Percentiles rank a stretch among this genome's conserved stretches.
These are phyloP conservation scores for Aspergillus conjunctus DNA, from an alignment of 495 filamentous ascomycete species.

Conservation along the genomic window DNA sequence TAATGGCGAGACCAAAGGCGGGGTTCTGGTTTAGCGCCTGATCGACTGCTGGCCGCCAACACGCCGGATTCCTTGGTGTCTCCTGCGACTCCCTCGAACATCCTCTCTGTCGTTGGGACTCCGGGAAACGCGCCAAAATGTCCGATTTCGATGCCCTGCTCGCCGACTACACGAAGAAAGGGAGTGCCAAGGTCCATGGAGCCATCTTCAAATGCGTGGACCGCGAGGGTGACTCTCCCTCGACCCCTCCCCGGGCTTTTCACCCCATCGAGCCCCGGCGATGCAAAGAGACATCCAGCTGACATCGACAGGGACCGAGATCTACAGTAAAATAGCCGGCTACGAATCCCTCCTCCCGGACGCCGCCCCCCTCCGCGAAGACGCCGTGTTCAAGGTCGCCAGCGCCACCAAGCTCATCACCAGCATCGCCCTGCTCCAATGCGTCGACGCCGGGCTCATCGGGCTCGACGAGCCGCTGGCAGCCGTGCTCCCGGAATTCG, in stretches of 20 bases:
- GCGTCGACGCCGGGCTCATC: constrained; percentile 50
- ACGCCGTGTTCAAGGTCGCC: constrained; percentile 31
- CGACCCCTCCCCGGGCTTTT: too few relatives aligned
- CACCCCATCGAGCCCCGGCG: too few relatives aligned
- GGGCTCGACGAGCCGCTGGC: constrained; percentile 44
- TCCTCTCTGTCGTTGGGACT: too few relatives aligned
- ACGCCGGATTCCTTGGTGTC: too few relatives aligned
- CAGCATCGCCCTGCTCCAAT: constrained; percentile 38
- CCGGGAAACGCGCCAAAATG: too few relatives aligned
- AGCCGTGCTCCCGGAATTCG: constrained; percentile 43
- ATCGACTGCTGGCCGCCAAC: too few relatives aligned
- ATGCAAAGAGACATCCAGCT: background rate
- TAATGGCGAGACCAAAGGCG: too few relatives aligned
- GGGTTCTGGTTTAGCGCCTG: too few relatives aligned
- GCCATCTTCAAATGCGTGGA: constrained; percentile 17
- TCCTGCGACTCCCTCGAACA: too few relatives aligned
- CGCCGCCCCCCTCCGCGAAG: constrained; percentile 7
- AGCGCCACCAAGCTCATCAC: constrained; percentile 27
- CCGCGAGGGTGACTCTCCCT: background rate
- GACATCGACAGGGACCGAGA: constrained; percentile 6
- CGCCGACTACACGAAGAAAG: constrained; percentile 10
- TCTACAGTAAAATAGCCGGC: constrained; percentile 17
- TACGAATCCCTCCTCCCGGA: constrained; percentile 4
- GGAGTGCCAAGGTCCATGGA: constrained; percentile 12
- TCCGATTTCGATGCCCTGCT: constrained; percentile 17